phyloP scores from a whole-genome alignment of 1,139 yeast species.

The Debaryomycetaceae sp. region DNA sequence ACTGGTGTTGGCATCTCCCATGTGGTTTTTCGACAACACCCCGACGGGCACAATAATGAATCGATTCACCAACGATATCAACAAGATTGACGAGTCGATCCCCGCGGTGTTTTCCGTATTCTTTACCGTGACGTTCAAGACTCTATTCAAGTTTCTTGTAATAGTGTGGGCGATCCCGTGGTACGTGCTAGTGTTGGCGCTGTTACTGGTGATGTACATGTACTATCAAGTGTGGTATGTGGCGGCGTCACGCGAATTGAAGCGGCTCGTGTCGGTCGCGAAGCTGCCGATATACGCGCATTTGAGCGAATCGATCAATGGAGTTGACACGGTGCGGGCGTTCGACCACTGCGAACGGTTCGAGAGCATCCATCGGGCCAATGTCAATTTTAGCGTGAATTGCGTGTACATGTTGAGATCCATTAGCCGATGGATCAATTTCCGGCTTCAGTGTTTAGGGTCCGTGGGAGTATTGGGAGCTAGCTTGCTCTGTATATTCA shows the following conservation, averaged over 20 bases:
- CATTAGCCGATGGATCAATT: conserved; percentile 62
- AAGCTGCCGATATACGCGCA: conserved; percentile 56
- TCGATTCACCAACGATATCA: conserved; percentile 61
- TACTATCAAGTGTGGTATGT: conserved; percentile 45
- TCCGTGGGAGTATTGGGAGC: conserved; percentile 52
- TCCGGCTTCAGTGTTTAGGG: conserved; percentile 61
- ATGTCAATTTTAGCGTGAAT: conserved; percentile 53
- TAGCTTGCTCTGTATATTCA: conserved; percentile 38
- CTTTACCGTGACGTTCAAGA: conserved; percentile 29
- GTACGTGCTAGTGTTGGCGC: conserved; percentile 31
- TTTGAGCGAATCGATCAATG: conserved; percentile 50
- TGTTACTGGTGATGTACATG: conserved; percentile 32
- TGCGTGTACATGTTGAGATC: conserved; percentile 46
- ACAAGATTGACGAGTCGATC: conserved; percentile 44
- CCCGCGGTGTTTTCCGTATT: conserved; percentile 36
- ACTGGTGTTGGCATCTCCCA: conserved; percentile 17
- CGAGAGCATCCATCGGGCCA: conserved; percentile 41
- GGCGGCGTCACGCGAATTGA: conserved; percentile 44
- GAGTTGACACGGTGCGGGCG: conserved; percentile 52
- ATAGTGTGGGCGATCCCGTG: conserved; percentile 43
- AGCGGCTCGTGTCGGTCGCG: conserved; percentile 23
- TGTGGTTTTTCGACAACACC: conserved; percentile 20
- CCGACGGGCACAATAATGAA: conserved; percentile 24
- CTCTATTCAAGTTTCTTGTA: conserved; percentile 38
- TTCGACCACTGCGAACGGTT: conserved; percentile 44